Percentiles rank a stretch among this genome's conserved stretches.
phyloP scores from a whole-genome alignment of 140 eudicot genomes.

The Anethum foeniculum region DNA sequence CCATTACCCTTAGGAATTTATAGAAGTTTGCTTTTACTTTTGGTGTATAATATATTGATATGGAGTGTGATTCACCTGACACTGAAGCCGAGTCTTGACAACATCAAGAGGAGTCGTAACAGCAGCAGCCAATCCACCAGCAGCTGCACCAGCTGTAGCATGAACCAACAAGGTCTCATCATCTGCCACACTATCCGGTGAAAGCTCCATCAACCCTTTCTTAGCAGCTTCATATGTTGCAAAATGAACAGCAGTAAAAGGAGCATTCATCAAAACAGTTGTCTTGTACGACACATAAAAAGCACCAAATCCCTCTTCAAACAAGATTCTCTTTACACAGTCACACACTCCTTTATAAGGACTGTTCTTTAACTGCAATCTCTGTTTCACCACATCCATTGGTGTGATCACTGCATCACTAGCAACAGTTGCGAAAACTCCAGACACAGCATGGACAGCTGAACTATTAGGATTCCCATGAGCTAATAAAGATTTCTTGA shows the following conservation, averaged over 20 bases:
- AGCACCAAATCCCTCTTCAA: conserved; percentile 45
- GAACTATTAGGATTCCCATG: conserved; percentile 16
- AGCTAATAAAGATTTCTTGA: conserved; percentile 23
- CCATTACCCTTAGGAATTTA: too few species aligned
- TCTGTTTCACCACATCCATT: conserved; percentile 57
- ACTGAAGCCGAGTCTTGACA: conserved; percentile 51
- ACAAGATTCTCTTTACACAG: conserved; percentile 34
- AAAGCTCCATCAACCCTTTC: conserved; percentile 33
- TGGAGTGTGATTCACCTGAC: conserved; percentile 35
- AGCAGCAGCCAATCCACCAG: conserved; percentile 48
- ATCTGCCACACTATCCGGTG: conserved; percentile 25
- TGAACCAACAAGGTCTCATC: conserved; percentile 41
- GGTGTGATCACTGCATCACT: conserved; percentile 61
- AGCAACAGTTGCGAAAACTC: conserved; percentile 37
- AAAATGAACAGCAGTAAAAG: conserved; percentile 49
- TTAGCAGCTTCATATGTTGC: conserved; percentile 50
- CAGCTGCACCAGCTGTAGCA: conserved; percentile 53
- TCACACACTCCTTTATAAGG: conserved; percentile 48
- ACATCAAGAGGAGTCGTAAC: conserved; percentile 55
- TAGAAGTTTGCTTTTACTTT: too few species aligned
- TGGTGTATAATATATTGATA: too few species aligned
- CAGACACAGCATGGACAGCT: conserved; percentile 42
- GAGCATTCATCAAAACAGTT: conserved; percentile 53
- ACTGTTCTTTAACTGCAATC: conserved; percentile 41
- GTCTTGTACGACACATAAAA: conserved; percentile 48